Percentiles rank a stretch among this genome's conserved stretches.
These are phyloP conservation scores for Saksenaea oblongispora DNA, from an alignment of 371 early-diverging fungal species.

Conservation along the genomic window DNA sequence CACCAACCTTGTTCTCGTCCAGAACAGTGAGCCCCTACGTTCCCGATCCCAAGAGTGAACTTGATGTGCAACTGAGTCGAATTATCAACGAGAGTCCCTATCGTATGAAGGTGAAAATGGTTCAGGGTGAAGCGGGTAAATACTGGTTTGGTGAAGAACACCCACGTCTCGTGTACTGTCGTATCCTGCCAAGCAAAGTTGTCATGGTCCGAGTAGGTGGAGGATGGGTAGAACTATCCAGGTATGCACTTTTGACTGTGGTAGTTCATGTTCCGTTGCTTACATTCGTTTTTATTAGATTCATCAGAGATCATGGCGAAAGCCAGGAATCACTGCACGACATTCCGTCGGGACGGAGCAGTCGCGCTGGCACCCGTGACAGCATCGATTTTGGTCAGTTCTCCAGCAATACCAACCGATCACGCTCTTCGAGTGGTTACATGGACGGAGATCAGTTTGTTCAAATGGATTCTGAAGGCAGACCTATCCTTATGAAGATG, in stretches of 20 bases:
- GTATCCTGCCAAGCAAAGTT: slow-evolving; percentile 65
- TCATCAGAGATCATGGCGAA: slow-evolving; percentile 10
- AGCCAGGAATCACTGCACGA: not conserved
- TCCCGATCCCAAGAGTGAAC: slow-evolving; percentile 47
- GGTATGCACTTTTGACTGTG: too few relatives aligned
- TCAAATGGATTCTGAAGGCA: slow-evolving; percentile 38
- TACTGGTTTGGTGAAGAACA: slow-evolving; percentile 79
- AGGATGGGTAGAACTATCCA: slow-evolving; percentile 74
- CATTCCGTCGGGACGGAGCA: not conserved
- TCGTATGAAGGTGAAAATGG: slow-evolving; percentile 41
- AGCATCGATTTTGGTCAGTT: not conserved
- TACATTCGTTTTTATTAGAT: not conserved
- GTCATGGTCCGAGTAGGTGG: slow-evolving; percentile 87
- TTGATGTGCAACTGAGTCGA: slow-evolving; percentile 50
- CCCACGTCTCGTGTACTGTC: slow-evolving; percentile 55
- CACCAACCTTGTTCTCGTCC: not conserved
- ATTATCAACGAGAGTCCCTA: slow-evolving; percentile 63
- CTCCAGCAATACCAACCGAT: not conserved
- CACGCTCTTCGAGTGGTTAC: slow-evolving; percentile 19
- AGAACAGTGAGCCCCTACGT: slow-evolving; percentile 20
- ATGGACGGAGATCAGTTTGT: slow-evolving; percentile 38
- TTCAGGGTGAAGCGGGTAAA: slow-evolving; percentile 59
- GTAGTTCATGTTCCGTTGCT: too few relatives aligned
- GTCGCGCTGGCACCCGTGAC: not conserved
- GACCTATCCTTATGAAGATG: slow-evolving; percentile 36